Percentiles rank a stretch among this genome's conserved stretches.
Evolutionary conservation across 106 monocot genomes (phyloP).

Genomic region (Apostasia ramifera): DNA sequence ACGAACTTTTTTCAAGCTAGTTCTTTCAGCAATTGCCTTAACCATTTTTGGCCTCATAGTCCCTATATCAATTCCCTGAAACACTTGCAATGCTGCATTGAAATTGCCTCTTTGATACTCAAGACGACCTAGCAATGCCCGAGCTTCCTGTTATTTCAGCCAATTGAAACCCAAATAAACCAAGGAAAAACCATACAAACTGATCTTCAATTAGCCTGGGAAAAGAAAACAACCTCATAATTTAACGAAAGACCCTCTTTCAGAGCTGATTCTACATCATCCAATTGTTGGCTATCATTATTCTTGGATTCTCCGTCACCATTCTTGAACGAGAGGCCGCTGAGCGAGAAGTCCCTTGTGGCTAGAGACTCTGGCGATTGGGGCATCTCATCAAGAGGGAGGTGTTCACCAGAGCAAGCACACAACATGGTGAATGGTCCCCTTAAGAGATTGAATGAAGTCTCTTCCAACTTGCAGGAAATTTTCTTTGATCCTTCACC

Average conservation of each 20-base stretch:
- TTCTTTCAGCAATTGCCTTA: conserved; percentile 59
- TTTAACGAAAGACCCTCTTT: conserved; percentile 78
- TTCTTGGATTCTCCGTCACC: conserved; percentile 49
- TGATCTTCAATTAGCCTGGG: not conserved
- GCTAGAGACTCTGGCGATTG: conserved; percentile 75
- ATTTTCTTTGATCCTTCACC: too few relatives aligned
- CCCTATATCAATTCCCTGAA: conserved; percentile 71
- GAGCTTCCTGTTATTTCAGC: conserved; percentile 48
- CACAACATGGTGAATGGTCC: conserved; percentile 49
- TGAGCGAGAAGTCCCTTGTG: conserved; percentile 77
- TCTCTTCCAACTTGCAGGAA: not conserved
- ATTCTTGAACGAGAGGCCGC: conserved; percentile 43
- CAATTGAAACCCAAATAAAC: not conserved
- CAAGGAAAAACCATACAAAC: not conserved
- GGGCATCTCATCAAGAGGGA: conserved; percentile 69
- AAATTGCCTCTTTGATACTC: conserved; percentile 86
- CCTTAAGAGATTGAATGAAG: not conserved
- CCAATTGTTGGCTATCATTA: conserved; percentile 51
- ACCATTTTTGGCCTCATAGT: conserved; percentile 53
- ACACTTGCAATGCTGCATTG: conserved; percentile 83
- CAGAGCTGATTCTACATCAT: conserved; percentile 70
- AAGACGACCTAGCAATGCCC: conserved; percentile 78
- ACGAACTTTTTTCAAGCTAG: conserved; percentile 22
- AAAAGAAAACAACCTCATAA: conserved; percentile 57
- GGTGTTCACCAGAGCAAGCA: conserved; percentile 77